Evolutionary conservation across 345 rosid genomes (phyloP), one percentile per base, ranked within the genome.

Genomic region (Capsella bursapastoris): DNA sequence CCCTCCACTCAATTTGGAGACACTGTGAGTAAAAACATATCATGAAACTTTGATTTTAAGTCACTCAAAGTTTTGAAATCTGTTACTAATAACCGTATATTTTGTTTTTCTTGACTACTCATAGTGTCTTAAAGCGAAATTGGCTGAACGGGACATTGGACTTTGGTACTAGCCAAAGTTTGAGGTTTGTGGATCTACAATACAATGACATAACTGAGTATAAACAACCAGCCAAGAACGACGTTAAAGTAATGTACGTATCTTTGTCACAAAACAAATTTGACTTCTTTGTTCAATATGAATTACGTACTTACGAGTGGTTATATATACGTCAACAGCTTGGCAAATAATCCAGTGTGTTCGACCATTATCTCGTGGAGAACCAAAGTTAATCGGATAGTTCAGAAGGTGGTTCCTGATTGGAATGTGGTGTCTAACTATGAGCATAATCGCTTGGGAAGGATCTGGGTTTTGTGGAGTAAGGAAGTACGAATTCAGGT

Each of bases 281-380:
- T n/a, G 11, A 4, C 28, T 43, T 52, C 15, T 32, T 22, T n/a
- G 4, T 3, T 58, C 29, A 22, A 22, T 18, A 18, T 18, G 22
- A 35, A 0, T 58, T 8, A 35, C 5, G 2, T 16, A 15, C 28
- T 57, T 15, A 35, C 3, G 14, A 2, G 18, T 35, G 14, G 32
- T 29, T 57, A 18, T 32, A 32, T 6, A 16, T 37, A 8, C 8
- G 9, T 12, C 4, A 6, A 53, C 15, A 59, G 64, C 28, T 59
- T 59, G 31, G 64, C 31, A 16, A 6, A 37, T 10, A 59, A 59
- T 59, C 64, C 45, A 37, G 64, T 59, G 8, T 59, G 64, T 1
- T n/a, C n/a, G n/a, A n/a, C n/a, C n/a, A n/a, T n/a, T n/a, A n/a
- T n/a, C n/a, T n/a, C n/a, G n/a, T n/a, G n/a, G n/a, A n/a, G n/a